phyloP scores from a whole-genome alignment of 1,139 yeast species.

The Suhomyces coccinellae region DNA sequence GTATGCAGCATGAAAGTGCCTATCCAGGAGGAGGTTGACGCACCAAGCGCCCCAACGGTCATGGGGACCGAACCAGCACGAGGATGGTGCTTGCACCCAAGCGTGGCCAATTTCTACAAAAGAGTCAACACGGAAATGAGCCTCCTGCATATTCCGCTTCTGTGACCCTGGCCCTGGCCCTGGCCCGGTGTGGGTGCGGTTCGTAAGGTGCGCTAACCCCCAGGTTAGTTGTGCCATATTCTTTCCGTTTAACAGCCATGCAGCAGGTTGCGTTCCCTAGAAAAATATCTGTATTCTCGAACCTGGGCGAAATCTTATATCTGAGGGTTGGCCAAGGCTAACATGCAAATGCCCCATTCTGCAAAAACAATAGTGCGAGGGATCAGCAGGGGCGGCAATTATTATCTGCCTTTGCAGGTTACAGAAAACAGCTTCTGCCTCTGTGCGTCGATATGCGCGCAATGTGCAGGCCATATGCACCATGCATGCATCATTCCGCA shows the following conservation, averaged over 20 bases:
- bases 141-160: background rate
- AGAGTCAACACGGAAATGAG: background rate
- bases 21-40: too few relatives aligned
- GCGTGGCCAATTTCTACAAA: too few relatives aligned
- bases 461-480: too few relatives aligned
- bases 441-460: background rate
- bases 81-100: too few relatives aligned
- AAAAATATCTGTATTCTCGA: background rate
- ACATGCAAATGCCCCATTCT: too few relatives aligned
- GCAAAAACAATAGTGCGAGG: too few relatives aligned
- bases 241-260: background rate
- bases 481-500: background rate
- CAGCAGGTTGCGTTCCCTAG: background rate
- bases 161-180: too few relatives aligned
- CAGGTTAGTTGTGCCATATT: background rate
- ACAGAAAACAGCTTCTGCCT: background rate
- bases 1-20: too few relatives aligned
- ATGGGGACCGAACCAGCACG: background rate
- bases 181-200: too few relatives aligned
- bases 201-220: too few relatives aligned
- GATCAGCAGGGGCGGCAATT: background rate
- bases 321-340: too few relatives aligned
- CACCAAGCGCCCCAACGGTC: background rate
- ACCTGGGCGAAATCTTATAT: background rate
- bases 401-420: background rate